Evolutionary conservation across 768 basidiomycete species (phyloP), one percentile per base, ranked within the genome.

Genomic region (Fomitopsis pulvina): DNA sequence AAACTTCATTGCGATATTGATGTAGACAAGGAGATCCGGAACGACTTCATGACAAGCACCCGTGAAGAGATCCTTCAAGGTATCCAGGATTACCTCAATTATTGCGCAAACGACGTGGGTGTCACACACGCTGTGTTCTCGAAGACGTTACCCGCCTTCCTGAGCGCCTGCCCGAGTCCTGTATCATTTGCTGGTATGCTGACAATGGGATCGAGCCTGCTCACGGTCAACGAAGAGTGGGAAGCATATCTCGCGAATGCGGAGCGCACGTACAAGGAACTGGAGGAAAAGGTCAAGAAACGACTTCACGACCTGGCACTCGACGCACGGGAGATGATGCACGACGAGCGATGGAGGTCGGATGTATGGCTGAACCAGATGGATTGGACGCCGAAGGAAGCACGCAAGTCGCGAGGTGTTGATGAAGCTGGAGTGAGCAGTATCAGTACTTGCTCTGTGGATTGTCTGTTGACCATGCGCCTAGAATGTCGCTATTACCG

Each of bases 311-410:
- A 81, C 43, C 72, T 89, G 32, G 92, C 93, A 0, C 75, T 76
- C 49, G 69, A 80, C 41, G 74, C 77, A 6, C 75, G 73, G 57
- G 58, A 46, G 7, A 54, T 85, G 66, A 72, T 78, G 70, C 66
- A 70, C 10, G 65, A 67, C 42, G 78, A 69, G 26, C 66, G 62
- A 43, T 92, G 83, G 86, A 78, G 74, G 62, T 72, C 75, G 2
- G 87, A 92, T 65, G 81, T 81, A 6, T 96, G 92, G 92, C 66
- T 94, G 12, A 77, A 73, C 43, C 96, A 99, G 64, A 72, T 98
- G 50, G 94, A 99, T 63, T 98, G 96, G 96, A 84, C 89, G 1
- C 90, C 90, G 1, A 97, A 98, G 65, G 72, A 76, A 5, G 82
- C 80, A 0, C 76, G 79, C 30, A 81, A 81, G 63, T 81, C 84